These are phyloP conservation scores for Arthrinium phaeospermum DNA, from an alignment of 2,329 filamentous ascomycete genomes.

Conservation along the genomic window DNA sequence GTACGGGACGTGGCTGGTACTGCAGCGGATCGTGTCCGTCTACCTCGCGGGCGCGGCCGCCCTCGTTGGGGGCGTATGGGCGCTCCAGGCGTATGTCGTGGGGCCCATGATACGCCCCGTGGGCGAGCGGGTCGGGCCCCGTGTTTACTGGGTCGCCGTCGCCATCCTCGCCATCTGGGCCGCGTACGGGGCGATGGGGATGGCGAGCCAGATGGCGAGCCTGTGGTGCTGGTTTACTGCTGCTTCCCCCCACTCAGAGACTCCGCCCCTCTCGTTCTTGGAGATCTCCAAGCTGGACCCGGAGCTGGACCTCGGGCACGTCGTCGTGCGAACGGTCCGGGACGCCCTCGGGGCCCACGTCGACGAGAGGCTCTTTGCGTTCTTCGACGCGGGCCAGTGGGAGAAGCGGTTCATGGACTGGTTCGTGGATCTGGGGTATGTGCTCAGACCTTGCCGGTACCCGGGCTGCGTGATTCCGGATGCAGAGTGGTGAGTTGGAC, in stretches of 20 bases:
- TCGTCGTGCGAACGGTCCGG: neutral
- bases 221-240: neutral
- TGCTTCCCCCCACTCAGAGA: neutral
- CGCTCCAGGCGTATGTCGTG: neutral
- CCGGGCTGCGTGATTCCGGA: neutral
- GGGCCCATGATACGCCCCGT: neutral
- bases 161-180: neutral
- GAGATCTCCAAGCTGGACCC: neutral
- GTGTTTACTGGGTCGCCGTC: neutral
- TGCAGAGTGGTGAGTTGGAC: neutral
- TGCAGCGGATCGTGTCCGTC: neutral
- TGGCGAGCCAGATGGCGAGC: neutral
- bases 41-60: neutral
- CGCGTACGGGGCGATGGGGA: neutral
- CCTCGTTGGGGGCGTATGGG: neutral
- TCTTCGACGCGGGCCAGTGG: neutral
- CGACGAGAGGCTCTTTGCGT: neutral
- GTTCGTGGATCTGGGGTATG: neutral
- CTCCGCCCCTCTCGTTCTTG: neutral
- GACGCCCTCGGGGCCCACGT: neutral
- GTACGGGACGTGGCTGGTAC: neutral
- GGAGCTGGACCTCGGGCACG: neutral
- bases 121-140: neutral
- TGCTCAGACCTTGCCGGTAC: slow-evolving; percentile 4
- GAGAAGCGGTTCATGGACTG: slow-evolving; percentile 15